Evolutionary conservation across 163 green algal species (phyloP).

Genomic region (Scenedesmus sp.): DNA sequence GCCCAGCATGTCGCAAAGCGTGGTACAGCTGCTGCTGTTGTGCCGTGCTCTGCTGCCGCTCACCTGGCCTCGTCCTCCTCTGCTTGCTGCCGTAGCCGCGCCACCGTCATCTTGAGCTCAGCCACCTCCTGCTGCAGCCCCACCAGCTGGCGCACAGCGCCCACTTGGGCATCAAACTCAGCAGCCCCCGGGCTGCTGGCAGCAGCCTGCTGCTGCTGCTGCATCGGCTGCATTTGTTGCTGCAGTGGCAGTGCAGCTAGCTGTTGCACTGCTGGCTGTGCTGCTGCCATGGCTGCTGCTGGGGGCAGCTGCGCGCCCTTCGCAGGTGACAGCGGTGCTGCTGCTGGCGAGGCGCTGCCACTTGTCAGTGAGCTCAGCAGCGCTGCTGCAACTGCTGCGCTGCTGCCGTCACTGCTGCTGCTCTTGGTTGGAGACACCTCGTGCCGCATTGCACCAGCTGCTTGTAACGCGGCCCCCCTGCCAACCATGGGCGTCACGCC

Average conservation of each 20-base stretch:
- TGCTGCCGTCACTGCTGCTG: slow-evolving; percentile 20
- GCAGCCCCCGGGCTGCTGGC: neutral
- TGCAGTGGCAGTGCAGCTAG: neutral
- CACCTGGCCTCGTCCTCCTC: slow-evolving; percentile 39
- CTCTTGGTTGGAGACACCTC: neutral
- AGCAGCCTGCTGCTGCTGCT: neutral
- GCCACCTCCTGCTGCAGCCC: slow-evolving; percentile 36
- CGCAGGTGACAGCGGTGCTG: neutral
- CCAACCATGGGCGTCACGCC: slow-evolving; percentile 12
- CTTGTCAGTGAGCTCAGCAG: slow-evolving; percentile 24
- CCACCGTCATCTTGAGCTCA: slow-evolving; percentile 18
- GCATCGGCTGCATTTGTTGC: slow-evolving; percentile 8
- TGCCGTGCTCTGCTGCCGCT: neutral
- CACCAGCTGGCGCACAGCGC: slow-evolving; percentile 19
- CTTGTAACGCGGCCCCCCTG: neutral
- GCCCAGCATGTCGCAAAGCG: too few species aligned
- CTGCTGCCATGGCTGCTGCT: neutral
- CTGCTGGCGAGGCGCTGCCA: neutral
- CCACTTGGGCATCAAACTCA: slow-evolving; percentile 30
- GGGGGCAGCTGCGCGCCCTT: neutral
- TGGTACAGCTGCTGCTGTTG: neutral
- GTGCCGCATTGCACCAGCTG: neutral
- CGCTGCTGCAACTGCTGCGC: slow-evolving; percentile 20
- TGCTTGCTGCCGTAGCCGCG: slow-evolving; percentile 24
- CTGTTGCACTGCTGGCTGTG: slow-evolving; percentile 20